phyloP scores from a whole-genome alignment of 2,329 filamentous ascomycete genomes.

The Arthrobotrys megalospora region DNA sequence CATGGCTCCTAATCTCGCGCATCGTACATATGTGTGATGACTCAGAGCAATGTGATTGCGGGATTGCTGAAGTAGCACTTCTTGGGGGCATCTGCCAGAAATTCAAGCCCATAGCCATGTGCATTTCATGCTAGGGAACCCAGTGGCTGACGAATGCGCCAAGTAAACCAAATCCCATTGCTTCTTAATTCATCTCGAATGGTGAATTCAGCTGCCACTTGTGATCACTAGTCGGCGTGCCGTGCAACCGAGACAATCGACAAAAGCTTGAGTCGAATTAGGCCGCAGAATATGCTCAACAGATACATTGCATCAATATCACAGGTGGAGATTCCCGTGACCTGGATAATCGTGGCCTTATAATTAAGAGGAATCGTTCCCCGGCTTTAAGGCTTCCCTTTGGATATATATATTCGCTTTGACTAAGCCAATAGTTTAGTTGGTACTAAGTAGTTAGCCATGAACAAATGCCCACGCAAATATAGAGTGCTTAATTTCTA shows the following conservation, averaged over 20 bases:
- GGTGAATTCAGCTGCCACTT: constrained; percentile 45
- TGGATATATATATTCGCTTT: background rate
- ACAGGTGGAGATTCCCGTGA: background rate
- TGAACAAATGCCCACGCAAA: background rate
- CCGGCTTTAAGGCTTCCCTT: background rate
- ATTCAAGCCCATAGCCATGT: constrained; percentile 6
- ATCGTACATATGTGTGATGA: constrained; percentile 15
- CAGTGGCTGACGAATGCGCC: constrained; percentile 32
- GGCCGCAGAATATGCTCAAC: background rate
- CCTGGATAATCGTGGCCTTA: background rate
- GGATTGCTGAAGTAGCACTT: background rate
- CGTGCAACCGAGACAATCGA: constrained; percentile 35
- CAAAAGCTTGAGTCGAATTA: constrained; percentile 23
- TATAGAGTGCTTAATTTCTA: constrained; percentile 18
- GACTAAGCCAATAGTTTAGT: too few species aligned
- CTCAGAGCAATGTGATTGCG: constrained; percentile 13
- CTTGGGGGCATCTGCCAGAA: constrained; percentile 9
- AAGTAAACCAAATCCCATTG: constrained; percentile 21
- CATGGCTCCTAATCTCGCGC: background rate
- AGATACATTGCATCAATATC: background rate
- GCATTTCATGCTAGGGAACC: constrained; percentile 8
- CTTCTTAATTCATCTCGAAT: constrained; percentile 17
- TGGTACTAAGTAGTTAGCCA: background rate
- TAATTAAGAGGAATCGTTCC: background rate
- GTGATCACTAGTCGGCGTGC: constrained; percentile 14